These are phyloP conservation scores for Hippophae tibetana DNA, from an alignment of 306 rosid species.

Conservation along the genomic window DNA sequence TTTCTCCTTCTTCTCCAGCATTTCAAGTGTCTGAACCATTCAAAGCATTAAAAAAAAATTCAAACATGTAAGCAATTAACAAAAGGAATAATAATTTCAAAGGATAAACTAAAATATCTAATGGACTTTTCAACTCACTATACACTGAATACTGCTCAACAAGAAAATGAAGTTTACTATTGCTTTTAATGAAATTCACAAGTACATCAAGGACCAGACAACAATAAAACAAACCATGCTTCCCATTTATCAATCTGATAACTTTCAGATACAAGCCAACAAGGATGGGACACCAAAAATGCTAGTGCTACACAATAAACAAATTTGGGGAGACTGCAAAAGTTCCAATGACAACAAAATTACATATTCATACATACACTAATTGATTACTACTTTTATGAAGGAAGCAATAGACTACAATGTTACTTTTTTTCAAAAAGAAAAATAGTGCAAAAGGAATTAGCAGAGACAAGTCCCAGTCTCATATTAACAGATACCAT, in stretches of 20 bases:
- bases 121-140: not conserved
- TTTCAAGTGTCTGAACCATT: conserved; percentile 77
- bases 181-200: not conserved
- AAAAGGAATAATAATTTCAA: not conserved
- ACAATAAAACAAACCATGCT: not conserved
- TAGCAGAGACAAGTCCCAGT: no score
- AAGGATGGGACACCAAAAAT: no score
- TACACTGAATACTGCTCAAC: not conserved
- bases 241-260: not conserved
- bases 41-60: not conserved
- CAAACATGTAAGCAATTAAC: not conserved
- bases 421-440: no score
- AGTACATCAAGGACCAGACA: not conserved
- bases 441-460: no score
- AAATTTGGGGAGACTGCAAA: no score
- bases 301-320: no score
- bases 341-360: no score
- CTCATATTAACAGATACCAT: no score
- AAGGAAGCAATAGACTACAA: no score
- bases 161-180: not conserved
- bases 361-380: no score
- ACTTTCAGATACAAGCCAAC: not conserved
- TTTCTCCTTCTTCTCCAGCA: conserved; percentile 99
- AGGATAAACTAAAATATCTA: not conserved
- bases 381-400: no score